phyloP scores from a whole-genome alignment of 2,329 filamentous ascomycete species.

The Thielaviopsis punctulata region DNA sequence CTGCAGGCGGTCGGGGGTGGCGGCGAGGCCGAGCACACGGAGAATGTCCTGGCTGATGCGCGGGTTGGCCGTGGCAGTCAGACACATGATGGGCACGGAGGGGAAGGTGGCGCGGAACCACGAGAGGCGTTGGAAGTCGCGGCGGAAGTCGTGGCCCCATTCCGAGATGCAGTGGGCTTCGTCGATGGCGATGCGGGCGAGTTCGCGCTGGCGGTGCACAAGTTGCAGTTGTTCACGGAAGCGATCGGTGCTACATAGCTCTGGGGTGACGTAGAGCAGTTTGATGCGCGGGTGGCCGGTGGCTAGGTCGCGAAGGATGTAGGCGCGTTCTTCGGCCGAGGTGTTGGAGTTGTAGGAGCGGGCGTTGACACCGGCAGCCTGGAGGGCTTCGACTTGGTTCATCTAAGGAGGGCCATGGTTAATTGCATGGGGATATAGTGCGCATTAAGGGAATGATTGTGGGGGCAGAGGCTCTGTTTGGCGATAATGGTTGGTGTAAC shows the following conservation, averaged over 20 bases:
- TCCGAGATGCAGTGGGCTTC: slow-evolving; percentile 96
- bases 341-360: slow-evolving; percentile 80
- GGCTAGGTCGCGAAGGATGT: slow-evolving; percentile 64
- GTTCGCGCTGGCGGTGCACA: slow-evolving; percentile 63
- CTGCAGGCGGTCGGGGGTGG: slow-evolving; percentile 39
- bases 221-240: slow-evolving; percentile 61
- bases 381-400: slow-evolving; percentile 76
- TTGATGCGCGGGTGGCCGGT: slow-evolving; percentile 72
- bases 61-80: slow-evolving; percentile 78
- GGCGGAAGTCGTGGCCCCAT: slow-evolving; percentile 97
- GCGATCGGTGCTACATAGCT: slow-evolving; percentile 59
- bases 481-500: neutral
- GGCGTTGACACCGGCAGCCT: slow-evolving; percentile 57
- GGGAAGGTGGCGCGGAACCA: slow-evolving; percentile 76
- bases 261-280: slow-evolving; percentile 84
- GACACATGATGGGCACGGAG: slow-evolving; percentile 75
- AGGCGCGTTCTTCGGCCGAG: slow-evolving; percentile 40
- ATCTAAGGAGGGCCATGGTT: slow-evolving; percentile 40
- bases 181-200: slow-evolving; percentile 79
- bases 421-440: neutral
- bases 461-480: neutral
- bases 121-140: slow-evolving; percentile 68
- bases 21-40: slow-evolving; percentile 50
- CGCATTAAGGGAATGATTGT: neutral
- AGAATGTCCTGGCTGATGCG: slow-evolving; percentile 74